Percentiles rank a stretch among this genome's conserved stretches.
These are phyloP conservation scores for Bombardia bombarda DNA, from an alignment of 495 filamentous ascomycete species.

Conservation along the genomic window DNA sequence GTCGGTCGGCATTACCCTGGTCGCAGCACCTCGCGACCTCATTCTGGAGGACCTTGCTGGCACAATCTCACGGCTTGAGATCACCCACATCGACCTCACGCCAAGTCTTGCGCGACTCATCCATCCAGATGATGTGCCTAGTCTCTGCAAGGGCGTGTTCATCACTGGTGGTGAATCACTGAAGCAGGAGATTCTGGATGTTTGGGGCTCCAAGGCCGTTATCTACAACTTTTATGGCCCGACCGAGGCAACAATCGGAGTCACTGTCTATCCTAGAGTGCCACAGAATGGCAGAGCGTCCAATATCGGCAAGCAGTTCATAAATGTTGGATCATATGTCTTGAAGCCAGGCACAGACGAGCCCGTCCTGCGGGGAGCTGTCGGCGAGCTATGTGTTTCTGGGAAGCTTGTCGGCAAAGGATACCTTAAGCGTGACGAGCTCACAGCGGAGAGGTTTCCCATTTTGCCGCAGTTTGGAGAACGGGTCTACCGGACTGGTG, in stretches of 20 bases:
- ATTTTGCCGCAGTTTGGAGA: constrained; percentile 39
- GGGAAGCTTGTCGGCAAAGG: constrained; percentile 82
- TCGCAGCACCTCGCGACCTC: constrained; percentile 67
- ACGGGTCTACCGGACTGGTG: constrained; percentile 69
- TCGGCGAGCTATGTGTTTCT: constrained; percentile 82
- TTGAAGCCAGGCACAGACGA: constrained; percentile 58
- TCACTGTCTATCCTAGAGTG: constrained; percentile 69
- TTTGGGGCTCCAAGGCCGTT: constrained; percentile 53
- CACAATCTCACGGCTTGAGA: constrained; percentile 58
- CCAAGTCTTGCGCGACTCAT: constrained; percentile 56
- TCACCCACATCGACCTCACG: constrained; percentile 83
- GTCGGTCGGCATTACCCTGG: constrained; percentile 74
- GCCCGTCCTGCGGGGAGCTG: constrained; percentile 66
- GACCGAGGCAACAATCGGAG: constrained; percentile 85
- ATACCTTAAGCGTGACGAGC: constrained; percentile 69
- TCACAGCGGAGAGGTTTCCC: constrained; percentile 58
- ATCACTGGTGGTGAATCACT: constrained; percentile 69
- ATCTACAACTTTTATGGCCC: constrained; percentile 81
- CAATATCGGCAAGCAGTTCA: constrained; percentile 79
- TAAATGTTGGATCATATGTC: constrained; percentile 76
- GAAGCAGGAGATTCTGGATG: constrained; percentile 63
- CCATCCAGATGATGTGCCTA: constrained; percentile 60
- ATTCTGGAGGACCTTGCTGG: constrained; percentile 68
- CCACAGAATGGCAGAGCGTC: constrained; percentile 61
- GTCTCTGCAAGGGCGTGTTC: constrained; percentile 60